Conservation (phyloP, 139 green algal species). For the Limnomonas spitsbergensis region DNA sequence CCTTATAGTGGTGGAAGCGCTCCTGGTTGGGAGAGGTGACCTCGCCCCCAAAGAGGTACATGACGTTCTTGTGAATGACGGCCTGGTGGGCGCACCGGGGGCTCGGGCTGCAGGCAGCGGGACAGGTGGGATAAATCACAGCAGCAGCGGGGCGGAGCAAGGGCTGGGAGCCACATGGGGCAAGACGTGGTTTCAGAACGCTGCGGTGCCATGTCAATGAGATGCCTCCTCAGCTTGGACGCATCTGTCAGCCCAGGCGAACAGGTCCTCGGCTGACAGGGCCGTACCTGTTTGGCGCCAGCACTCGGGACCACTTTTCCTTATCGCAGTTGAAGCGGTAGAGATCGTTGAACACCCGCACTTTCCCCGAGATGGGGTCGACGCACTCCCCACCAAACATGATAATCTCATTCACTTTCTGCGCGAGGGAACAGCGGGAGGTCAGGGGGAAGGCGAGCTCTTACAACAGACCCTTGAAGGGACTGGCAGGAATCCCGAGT, state of each 20-base stretch:
- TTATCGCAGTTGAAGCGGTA: slow-evolving; percentile 74
- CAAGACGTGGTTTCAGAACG: too few species aligned
- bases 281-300: slow-evolving; percentile 62
- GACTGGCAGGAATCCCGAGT: too few species aligned
- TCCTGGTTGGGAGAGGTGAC: slow-evolving; percentile 86
- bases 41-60: slow-evolving; percentile 95
- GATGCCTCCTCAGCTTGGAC: too few species aligned
- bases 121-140: background rate
- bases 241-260: too few species aligned
- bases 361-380: slow-evolving; percentile 73
- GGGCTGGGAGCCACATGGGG: too few species aligned
- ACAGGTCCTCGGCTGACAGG: too few species aligned
- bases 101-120: slow-evolving; percentile 53
- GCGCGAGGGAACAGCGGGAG: slow-evolving; percentile 1
- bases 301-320: slow-evolving; percentile 64
- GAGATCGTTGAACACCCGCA: slow-evolving; percentile 83
- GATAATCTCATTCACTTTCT: slow-evolving; percentile 67
- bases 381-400: slow-evolving; percentile 91
- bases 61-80: slow-evolving; percentile 64
- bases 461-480: too few species aligned
- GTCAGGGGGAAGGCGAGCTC: background rate
- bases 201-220: too few species aligned
- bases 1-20: slow-evolving; percentile 90
- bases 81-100: slow-evolving; percentile 86
- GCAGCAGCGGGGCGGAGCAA: too few species aligned